Evolutionary conservation across 1,284 basidiomycete species (phyloP).

Genomic region (Cryptococcus hybrid): DNA sequence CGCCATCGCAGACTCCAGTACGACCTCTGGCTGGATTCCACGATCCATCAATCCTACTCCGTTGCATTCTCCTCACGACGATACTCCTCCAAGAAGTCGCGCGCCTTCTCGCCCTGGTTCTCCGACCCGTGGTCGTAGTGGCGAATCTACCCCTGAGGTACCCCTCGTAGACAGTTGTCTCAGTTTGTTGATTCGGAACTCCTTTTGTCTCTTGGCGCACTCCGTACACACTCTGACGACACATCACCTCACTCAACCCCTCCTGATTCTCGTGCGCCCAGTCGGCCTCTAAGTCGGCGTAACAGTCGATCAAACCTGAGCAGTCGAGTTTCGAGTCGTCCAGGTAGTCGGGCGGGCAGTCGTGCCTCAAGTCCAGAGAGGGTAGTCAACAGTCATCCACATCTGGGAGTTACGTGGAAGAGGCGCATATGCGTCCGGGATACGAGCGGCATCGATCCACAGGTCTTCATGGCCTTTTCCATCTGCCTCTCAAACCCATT

Average conservation of each 20-base stretch:
- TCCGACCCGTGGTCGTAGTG: constrained; percentile 21
- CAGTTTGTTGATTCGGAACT: constrained; percentile 81
- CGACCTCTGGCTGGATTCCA: constrained; percentile 24
- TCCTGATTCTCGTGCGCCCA: constrained; percentile 39
- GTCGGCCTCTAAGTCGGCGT: constrained; percentile 40
- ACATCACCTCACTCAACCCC: constrained; percentile 43
- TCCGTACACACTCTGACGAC: constrained; percentile 28
- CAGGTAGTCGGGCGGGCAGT: constrained; percentile 53
- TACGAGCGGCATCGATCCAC: constrained; percentile 10
- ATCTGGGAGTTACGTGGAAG: constrained; percentile 13
- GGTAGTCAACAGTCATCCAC: constrained; percentile 7
- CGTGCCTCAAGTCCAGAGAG: constrained; percentile 52
- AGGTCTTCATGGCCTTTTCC: constrained; percentile 21
- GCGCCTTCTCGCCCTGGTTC: constrained; percentile 45
- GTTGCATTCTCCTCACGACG: constrained; percentile 22
- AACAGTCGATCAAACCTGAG: constrained; percentile 28
- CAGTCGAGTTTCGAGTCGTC: constrained; percentile 15
- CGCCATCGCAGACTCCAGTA: constrained; percentile 67
- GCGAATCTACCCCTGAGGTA: constrained; percentile 13
- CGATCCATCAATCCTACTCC: constrained; percentile 24
- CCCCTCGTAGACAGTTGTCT: constrained; percentile 55
- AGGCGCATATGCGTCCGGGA: constrained; percentile 8
- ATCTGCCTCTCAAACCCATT: constrained; percentile 26
- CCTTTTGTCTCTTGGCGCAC: constrained; percentile 60
- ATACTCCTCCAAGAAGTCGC: constrained; percentile 39